Percentiles rank a stretch among this genome's conserved stretches.
Conservation (phyloP, 768 basidiomycete species). For the Boletus edulis region DNA sequence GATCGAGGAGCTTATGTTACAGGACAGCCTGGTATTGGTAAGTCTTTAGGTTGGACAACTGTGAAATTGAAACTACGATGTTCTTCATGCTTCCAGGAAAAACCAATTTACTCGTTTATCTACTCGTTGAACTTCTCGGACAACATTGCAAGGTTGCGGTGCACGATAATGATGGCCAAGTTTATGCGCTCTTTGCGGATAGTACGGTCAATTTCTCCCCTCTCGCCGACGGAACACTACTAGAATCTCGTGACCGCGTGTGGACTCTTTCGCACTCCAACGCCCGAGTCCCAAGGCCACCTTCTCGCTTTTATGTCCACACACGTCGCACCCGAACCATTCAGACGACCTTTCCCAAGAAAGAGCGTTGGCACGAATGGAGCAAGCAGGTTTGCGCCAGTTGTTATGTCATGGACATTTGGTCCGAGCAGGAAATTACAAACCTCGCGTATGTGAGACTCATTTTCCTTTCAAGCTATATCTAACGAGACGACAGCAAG, state of each 20-base stretch:
- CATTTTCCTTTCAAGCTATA: not conserved
- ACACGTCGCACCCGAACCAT: not conserved
- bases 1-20: not conserved
- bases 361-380: not conserved
- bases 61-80: not conserved
- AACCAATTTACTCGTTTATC: not conserved
- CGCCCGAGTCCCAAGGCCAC: not conserved
- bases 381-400: not conserved
- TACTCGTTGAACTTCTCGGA: not conserved
- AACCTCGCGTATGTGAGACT: not conserved
- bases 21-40: not conserved
- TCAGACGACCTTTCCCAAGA: not conserved
- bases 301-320: not conserved
- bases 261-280: not conserved
- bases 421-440: not conserved
- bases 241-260: not conserved
- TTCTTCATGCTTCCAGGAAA: not conserved
- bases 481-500: not conserved
- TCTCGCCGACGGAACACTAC: not conserved
- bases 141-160: not conserved
- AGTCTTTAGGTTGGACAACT: no score
- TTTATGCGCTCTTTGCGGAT: not conserved
- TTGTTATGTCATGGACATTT: conserved; percentile 1
- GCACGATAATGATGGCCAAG: not conserved
- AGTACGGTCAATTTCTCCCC: not conserved